A percentile compares a stretch with the other conserved stretches of the same genome.
Evolutionary conservation across 352 stramenopile species (phyloP).

Genomic region (Globisporangium okanoganense): DNA sequence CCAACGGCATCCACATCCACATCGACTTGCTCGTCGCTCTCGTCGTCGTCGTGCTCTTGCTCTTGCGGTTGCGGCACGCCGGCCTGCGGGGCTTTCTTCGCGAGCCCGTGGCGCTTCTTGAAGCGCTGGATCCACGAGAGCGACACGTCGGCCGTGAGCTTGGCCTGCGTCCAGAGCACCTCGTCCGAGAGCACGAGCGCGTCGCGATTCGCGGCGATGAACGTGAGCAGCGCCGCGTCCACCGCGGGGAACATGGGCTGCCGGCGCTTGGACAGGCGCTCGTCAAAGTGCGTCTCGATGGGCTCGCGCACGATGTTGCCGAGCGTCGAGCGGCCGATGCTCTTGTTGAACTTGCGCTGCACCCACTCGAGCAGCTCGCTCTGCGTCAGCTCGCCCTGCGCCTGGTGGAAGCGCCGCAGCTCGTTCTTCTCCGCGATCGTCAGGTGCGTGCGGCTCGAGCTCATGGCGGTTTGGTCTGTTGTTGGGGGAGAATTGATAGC

Average conservation of each 20-base stretch:
- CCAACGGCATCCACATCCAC: background rate
- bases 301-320: constrained; percentile 14
- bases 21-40: background rate
- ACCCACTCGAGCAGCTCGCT: constrained; percentile 13
- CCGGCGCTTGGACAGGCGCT: constrained; percentile 4
- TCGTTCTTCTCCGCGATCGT: constrained; percentile 16
- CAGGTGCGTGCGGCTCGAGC: constrained; percentile 9
- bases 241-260: background rate
- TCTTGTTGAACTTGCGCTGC: constrained; percentile 9
- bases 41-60: background rate
- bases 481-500: background rate
- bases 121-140: constrained; percentile 13
- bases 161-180: constrained; percentile 11
- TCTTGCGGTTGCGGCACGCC: background rate
- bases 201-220: background rate
- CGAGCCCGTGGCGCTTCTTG: constrained; percentile 11
- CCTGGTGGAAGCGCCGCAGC: constrained; percentile 4
- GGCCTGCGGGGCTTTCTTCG: background rate
- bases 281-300: constrained; percentile 9
- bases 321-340: constrained; percentile 11
- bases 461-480: background rate
- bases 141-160: constrained; percentile 6
- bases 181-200: constrained; percentile 7
- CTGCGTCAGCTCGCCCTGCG: background rate
- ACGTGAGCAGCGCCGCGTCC: constrained; percentile 10